Percentiles rank a stretch among this genome's conserved stretches.
Evolutionary conservation across 192 early-diverging fungal genomes (phyloP).

Genomic region (Rhizophagus prolifer): DNA sequence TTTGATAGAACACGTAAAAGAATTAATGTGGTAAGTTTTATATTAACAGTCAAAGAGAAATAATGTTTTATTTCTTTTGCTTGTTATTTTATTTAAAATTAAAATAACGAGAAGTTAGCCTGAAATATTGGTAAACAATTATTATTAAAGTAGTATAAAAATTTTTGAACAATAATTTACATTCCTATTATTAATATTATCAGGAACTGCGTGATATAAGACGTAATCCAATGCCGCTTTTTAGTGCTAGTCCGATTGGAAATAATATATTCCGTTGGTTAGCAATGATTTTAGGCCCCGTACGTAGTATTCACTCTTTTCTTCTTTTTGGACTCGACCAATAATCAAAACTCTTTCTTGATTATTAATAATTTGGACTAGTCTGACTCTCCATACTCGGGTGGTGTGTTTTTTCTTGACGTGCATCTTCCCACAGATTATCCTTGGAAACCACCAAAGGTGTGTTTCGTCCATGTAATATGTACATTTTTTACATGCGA

Average conservation of each 20-base stretch:
- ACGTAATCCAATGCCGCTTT: constrained; percentile 93
- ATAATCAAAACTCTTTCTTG: too few relatives aligned
- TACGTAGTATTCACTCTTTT: constrained; percentile 9
- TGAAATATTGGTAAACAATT: too few relatives aligned
- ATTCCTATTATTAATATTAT: not conserved
- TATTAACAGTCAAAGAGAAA: too few relatives aligned
- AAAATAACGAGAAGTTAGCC: too few relatives aligned
- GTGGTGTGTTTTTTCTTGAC: constrained; percentile 94
- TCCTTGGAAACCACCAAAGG: constrained; percentile 98
- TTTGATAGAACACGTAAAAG: too few relatives aligned
- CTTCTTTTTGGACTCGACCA: too few relatives aligned
- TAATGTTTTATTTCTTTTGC: too few relatives aligned
- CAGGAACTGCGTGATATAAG: constrained; percentile 92
- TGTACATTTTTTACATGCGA: not conserved
- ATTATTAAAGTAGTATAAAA: too few relatives aligned
- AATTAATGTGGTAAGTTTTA: too few relatives aligned
- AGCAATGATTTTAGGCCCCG: constrained; percentile 97
- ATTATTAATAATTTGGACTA: constrained; percentile 36
- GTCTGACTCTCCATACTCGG: constrained; percentile 87
- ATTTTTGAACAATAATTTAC: too few relatives aligned
- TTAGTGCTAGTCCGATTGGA: constrained; percentile 92
- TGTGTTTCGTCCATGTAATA: constrained; percentile 29
- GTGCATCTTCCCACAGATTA: constrained; percentile 98
- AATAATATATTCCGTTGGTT: constrained; percentile 95
- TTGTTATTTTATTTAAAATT: too few relatives aligned